A percentile compares a stretch with the other conserved stretches of the same genome.
These are phyloP conservation scores for Diaporthe humulicola DNA, from an alignment of 2,329 filamentous ascomycete genomes.

Conservation along the genomic window DNA sequence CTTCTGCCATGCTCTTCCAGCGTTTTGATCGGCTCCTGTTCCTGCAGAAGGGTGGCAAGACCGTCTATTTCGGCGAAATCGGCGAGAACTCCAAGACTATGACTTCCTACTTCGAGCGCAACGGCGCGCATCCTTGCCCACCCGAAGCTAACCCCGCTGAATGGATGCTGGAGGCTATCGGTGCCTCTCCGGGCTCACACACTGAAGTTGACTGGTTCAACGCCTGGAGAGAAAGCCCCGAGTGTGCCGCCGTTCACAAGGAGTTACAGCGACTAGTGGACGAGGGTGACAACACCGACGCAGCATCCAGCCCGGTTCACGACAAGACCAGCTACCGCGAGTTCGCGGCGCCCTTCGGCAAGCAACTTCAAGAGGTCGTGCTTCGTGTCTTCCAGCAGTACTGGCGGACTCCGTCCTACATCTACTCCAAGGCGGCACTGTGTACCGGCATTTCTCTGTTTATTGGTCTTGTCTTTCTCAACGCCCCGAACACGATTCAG, in stretches of 20 bases:
- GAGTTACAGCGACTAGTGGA: conserved; percentile 71
- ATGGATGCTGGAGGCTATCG: conserved; percentile 78
- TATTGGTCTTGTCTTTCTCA: conserved; percentile 78
- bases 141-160: conserved; percentile 83
- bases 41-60: conserved; percentile 78
- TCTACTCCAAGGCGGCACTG: conserved; percentile 76
- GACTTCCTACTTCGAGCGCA: conserved; percentile 81
- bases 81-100: conserved; percentile 77
- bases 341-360: conserved; percentile 77
- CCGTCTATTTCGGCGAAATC: conserved; percentile 84
- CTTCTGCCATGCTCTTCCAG: conserved; percentile 91
- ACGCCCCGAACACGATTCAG: conserved; percentile 70
- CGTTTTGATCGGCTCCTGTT: conserved; percentile 85
- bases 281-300: conserved; percentile 43
- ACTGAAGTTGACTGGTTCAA: conserved; percentile 76
- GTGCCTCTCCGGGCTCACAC: conserved; percentile 73
- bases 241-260: conserved; percentile 66
- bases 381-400: conserved; percentile 78
- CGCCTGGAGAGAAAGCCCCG: conserved; percentile 70
- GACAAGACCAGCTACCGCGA: conserved; percentile 64
- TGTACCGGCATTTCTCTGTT: conserved; percentile 69
- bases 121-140: conserved; percentile 76
- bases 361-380: conserved; percentile 72
- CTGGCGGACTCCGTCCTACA: conserved; percentile 79
- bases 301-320: conserved; percentile 45